Conservation (phyloP, 2,329 filamentous ascomycete genomes). For the Aspergillus oerlinghausenensis region DNA sequence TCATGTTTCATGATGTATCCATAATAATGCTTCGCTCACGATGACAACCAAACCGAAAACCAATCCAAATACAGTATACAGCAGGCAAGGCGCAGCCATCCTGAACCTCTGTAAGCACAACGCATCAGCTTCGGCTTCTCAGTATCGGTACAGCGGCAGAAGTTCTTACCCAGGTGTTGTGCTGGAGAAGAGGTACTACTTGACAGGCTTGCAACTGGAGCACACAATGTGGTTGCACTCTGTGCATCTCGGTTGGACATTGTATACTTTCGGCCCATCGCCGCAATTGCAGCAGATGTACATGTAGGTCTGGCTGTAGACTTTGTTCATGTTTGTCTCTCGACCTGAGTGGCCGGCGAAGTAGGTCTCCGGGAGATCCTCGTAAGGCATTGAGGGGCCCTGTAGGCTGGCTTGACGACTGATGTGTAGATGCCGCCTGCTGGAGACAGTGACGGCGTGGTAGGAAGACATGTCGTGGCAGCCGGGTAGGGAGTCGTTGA, state of each 20-base stretch:
- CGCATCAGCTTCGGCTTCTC: conserved; percentile 1
- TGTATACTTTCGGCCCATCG: conserved; percentile 37
- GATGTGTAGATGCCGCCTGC: background rate
- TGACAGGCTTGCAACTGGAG: conserved; percentile 24
- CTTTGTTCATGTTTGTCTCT: background rate
- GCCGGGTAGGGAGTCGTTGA: background rate
- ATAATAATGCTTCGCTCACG: conserved; percentile 6
- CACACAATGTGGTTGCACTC: conserved; percentile 31
- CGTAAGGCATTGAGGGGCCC: background rate
- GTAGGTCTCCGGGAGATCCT: background rate
- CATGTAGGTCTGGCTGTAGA: conserved; percentile 18
- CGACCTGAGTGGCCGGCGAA: background rate
- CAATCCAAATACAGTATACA: background rate
- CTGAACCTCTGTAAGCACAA: background rate
- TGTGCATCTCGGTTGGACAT: conserved; percentile 29
- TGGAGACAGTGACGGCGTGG: background rate
- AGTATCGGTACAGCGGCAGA: conserved; percentile 1
- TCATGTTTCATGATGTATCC: conserved; percentile 1
- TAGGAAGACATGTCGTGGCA: background rate
- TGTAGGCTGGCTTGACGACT: background rate
- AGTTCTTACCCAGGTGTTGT: conserved; percentile 11
- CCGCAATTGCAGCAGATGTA: conserved; percentile 38
- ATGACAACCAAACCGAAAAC: background rate
- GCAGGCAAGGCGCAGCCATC: background rate
- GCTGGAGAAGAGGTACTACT: conserved; percentile 10